Base-by-base conservation (phyloP, 2,329 filamentous ascomycete genomes). In the Xylaria sp. region DNA sequence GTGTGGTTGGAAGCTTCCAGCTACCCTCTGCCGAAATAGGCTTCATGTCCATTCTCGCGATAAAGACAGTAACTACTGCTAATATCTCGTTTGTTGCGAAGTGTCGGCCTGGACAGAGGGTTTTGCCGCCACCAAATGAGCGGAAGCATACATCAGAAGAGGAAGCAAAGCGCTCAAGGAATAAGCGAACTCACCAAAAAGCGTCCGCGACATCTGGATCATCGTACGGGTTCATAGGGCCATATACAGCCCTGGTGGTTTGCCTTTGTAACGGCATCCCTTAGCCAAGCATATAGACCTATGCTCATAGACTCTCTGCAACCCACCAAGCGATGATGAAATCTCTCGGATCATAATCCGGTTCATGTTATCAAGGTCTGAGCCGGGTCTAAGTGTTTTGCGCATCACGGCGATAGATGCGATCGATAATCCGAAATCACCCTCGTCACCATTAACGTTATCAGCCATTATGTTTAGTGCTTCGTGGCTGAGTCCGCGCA, bases 191-290 rank as follows among this genome's bases (percentile, higher is more conserved):
- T 70, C 72, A 82, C 80, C 72, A 78, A 72, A 81, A 82, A 28
- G 76, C 77, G 46, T 78, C 70, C 50, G 77, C 77, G 15, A 81
- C 72, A 2, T 61, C 65, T 8, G 75, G 74, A 50, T 82, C 78
- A 39, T 79, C 72, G 45, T 76, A 83, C 0, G 81, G 81, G 65
- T 82, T 83, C 63, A 79, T 72, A 0, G 79, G 79, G 2, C 81
- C 82, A 67, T 83, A 83, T 0, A 81, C 75, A 15, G 80, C 76
- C 52, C 78, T 73, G 0, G 81, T 83, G 52, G 79, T 76, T 76
- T 2, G 81, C 80, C 4, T 76, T 67, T 0, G 78, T 79, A 25
- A 82, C 75, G 23, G 76, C 72, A 61, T 78, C 76, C 20, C 73
- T 73, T 13, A 80, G 66, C 63, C 75, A 75, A 53, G 48, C 18